A percentile compares a stretch with the other conserved stretches of the same genome.
phyloP scores from a whole-genome alignment of 352 stramenopile species.

The Phytophthora rubi region DNA sequence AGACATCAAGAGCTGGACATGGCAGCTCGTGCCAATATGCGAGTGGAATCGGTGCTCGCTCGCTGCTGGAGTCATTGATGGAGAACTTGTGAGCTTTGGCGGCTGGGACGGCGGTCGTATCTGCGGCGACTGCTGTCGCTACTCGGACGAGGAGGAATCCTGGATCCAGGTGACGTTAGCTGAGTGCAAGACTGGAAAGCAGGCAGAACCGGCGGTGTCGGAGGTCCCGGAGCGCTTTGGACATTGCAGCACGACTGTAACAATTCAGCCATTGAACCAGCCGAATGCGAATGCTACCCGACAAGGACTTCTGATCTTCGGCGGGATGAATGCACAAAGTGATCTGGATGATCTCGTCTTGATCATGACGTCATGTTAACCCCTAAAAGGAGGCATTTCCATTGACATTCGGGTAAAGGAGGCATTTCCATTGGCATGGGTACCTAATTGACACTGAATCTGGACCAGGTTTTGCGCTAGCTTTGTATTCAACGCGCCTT shows the following conservation, averaged over 20 bases:
- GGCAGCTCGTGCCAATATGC: slow-evolving; percentile 60
- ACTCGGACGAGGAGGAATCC: slow-evolving; percentile 51
- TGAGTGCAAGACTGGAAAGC: slow-evolving; percentile 1
- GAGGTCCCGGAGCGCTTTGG: slow-evolving; percentile 46
- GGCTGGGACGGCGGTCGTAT: slow-evolving; percentile 60
- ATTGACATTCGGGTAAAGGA: too few relatives aligned
- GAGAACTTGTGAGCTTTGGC: slow-evolving; percentile 53
- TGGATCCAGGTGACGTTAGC: slow-evolving; percentile 34
- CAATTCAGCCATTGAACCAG: neutral
- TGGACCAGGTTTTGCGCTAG: too few relatives aligned
- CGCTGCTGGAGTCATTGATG: slow-evolving; percentile 34
- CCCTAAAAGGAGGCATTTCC: too few relatives aligned
- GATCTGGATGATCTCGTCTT: slow-evolving; percentile 49
- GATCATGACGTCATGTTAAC: slow-evolving; percentile 9
- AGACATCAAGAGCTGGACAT: slow-evolving; percentile 43
- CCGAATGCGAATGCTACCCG: neutral
- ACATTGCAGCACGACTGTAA: slow-evolving; percentile 41
- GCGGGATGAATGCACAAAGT: slow-evolving; percentile 54
- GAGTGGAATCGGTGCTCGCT: slow-evolving; percentile 67
- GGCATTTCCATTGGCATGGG: too few relatives aligned
- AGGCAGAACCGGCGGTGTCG: neutral
- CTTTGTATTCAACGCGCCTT: too few relatives aligned
- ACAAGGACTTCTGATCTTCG: slow-evolving; percentile 56
- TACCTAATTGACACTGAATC: too few relatives aligned
- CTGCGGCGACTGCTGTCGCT: slow-evolving; percentile 54